Evolutionary conservation across 768 basidiomycete genomes (phyloP), one percentile per base, ranked within the genome.

Genomic region (Fomitopsis serialis): DNA sequence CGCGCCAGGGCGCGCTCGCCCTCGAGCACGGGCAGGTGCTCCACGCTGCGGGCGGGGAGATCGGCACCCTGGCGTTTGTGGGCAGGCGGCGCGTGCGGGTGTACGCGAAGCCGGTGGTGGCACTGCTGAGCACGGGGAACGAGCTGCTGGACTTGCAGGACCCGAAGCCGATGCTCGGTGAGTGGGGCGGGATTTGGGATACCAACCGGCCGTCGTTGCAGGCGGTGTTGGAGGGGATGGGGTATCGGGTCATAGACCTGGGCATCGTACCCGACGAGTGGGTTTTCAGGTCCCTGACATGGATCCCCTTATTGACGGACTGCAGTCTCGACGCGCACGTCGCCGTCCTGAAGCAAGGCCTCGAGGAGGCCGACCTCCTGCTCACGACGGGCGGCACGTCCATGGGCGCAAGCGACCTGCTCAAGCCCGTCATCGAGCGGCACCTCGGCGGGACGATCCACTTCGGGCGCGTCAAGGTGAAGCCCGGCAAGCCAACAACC

Each of bases 351-450:
- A 61, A 67, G 54, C 68, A 66, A 27, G 91, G 85, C 0, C 72
- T 89, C 7, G 72, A 77, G 35, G 61, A 66, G 19, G 87, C 89
- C 0, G 92, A 95, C 62, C 67, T 96, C 8, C 65, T 96, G 13
- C 70, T 95, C 11, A 88, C 89, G 0, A 96, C 92, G 1, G 92
- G 92, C 11, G 92, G 92, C 3, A 93, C 92, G 3, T 92, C 89
- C 1, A 95, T 95, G 92, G 92, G 92, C 0, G 79, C 92, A 1
- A 84, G 82, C 0, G 92, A 95, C 66, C 75, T 95, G 21, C 69
- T 96, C 37, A 94, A 95, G 67, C 92, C 92, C 1, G 80, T 93
- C 53, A 86, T 96, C 52, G 92, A 96, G 68, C 80, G 84, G 15
- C 77, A 86, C 42, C 78, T 94, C 52, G 66, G 73, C 17, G 92